These are phyloP conservation scores for Pyrenopolyporus hunteri DNA, from an alignment of 495 filamentous ascomycete genomes.

Conservation along the genomic window DNA sequence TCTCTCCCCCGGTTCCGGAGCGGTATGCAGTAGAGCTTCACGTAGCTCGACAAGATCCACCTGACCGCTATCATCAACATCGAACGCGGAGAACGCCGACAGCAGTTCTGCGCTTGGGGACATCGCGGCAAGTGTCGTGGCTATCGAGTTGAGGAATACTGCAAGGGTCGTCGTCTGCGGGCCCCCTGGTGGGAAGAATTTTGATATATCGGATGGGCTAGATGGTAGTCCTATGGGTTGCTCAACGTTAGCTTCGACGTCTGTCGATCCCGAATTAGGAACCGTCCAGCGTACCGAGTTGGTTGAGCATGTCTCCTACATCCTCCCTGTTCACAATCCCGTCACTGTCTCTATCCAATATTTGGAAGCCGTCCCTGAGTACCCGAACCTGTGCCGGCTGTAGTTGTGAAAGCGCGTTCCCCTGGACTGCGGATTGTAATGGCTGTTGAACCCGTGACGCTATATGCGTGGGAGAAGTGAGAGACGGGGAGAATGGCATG, in stretches of 20 bases:
- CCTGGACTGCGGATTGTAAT: constrained; percentile 35
- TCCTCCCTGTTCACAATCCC: constrained; percentile 76
- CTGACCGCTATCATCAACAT: constrained; percentile 93
- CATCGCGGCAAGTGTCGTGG: constrained; percentile 70
- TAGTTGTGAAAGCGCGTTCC: constrained; percentile 66
- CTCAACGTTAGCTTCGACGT: constrained; percentile 7
- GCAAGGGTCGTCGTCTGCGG: constrained; percentile 79
- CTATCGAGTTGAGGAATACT: constrained; percentile 79
- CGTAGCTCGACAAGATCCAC: constrained; percentile 82
- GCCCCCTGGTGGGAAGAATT: constrained; percentile 76
- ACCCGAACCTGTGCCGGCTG: constrained; percentile 72
- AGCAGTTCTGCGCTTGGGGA: constrained; percentile 77
- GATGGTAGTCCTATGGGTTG: constrained; percentile 53
- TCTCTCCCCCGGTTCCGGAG: constrained; percentile 72
- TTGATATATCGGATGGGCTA: constrained; percentile 62
- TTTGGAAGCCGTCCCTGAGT: constrained; percentile 84
- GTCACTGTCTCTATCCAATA: constrained; percentile 82
- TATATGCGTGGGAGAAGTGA: constrained; percentile 50
- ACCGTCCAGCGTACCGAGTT: constrained; percentile 62
- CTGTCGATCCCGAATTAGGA: neutral
- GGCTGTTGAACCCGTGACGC: constrained; percentile 41
- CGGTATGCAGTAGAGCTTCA: constrained; percentile 81
- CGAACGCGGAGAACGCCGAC: constrained; percentile 91
- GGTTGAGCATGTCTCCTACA: constrained; percentile 78
- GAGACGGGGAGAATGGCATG: constrained; percentile 50